phyloP scores from a whole-genome alignment of 768 basidiomycete genomes.

The Mycena kentingensis region DNA sequence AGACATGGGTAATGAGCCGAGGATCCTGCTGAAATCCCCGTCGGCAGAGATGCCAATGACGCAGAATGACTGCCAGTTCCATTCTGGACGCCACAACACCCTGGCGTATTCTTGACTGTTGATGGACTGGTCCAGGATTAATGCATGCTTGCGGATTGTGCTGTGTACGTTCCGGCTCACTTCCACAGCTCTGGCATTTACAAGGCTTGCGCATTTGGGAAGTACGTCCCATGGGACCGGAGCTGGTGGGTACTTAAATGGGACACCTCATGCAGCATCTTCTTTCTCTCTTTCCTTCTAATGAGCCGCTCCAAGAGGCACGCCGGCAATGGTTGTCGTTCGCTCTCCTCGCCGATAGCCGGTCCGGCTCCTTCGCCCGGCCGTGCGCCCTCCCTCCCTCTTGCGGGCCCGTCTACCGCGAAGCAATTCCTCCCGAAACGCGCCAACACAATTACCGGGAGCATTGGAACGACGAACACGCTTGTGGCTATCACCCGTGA shows the following conservation, averaged over 20 bases:
- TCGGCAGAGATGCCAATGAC: too few species aligned
- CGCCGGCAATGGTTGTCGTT: slow-evolving; percentile 16
- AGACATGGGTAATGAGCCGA: too few species aligned
- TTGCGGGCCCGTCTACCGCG: slow-evolving; percentile 1
- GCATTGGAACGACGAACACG: slow-evolving; percentile 10
- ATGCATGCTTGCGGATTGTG: too few species aligned
- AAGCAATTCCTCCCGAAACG: too few species aligned
- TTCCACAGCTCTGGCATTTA: too few species aligned
- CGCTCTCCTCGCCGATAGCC: too few species aligned
- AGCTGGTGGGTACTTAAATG: slow-evolving; percentile 9
- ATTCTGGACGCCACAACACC: too few species aligned
- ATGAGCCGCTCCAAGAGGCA: slow-evolving; percentile 18
- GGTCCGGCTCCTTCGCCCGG: not conserved
- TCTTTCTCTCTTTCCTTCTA: slow-evolving; percentile 12
- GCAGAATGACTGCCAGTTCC: too few species aligned
- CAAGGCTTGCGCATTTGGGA: slow-evolving; percentile 2
- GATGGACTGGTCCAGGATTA: too few species aligned
- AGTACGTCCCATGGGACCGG: slow-evolving; percentile 1
- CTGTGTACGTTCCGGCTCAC: too few species aligned
- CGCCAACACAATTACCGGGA: not conserved
- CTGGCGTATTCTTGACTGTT: too few species aligned
- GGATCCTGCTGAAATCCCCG: too few species aligned
- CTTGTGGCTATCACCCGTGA: slow-evolving; percentile 14
- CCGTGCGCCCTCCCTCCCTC: not conserved
- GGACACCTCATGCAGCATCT: not conserved